Percentiles rank a stretch among this genome's conserved stretches.
These are phyloP conservation scores for Drechslerella stenobrocha DNA, from an alignment of 2,329 filamentous ascomycete species.

Conservation along the genomic window DNA sequence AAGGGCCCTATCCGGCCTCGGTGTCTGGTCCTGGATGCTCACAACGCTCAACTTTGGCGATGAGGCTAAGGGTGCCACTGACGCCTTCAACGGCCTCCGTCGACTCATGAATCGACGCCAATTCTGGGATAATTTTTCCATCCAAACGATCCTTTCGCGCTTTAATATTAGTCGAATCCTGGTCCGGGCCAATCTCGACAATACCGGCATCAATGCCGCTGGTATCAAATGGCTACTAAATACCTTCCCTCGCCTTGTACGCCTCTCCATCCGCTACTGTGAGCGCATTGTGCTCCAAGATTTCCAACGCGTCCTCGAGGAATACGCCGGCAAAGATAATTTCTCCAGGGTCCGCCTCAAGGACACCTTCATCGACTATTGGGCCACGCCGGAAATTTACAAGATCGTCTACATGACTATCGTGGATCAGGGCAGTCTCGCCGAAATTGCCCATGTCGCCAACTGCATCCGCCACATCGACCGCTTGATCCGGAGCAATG, in stretches of 20 bases:
- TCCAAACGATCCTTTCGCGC: slow-evolving; percentile 3
- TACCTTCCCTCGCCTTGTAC: slow-evolving; percentile 1
- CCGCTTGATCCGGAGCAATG: slow-evolving; percentile 22
- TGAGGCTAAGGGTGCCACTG: slow-evolving; percentile 15
- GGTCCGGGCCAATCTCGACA: slow-evolving; percentile 17
- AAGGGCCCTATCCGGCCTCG: slow-evolving; percentile 6
- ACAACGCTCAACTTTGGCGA: slow-evolving; percentile 15
- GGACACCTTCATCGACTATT: slow-evolving; percentile 27
- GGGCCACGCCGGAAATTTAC: slow-evolving; percentile 28
- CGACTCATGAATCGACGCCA: slow-evolving; percentile 17
- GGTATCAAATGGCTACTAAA: slow-evolving; percentile 16
- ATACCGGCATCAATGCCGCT: slow-evolving; percentile 9
- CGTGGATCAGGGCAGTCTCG: slow-evolving; percentile 13
- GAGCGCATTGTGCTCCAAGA: slow-evolving; percentile 10
- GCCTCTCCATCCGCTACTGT: slow-evolving; percentile 34
- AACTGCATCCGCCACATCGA: slow-evolving; percentile 24
- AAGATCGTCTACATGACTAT: slow-evolving; percentile 15
- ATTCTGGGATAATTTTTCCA: slow-evolving; percentile 22
- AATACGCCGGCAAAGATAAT: background rate
- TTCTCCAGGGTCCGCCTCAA: slow-evolving; percentile 7
- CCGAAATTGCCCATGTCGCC: slow-evolving; percentile 8
- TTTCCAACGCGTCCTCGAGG: slow-evolving; percentile 10
- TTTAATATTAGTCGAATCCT: slow-evolving; percentile 11
- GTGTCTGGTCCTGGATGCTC: slow-evolving; percentile 35
- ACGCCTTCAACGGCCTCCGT: slow-evolving; percentile 36